Conservation (phyloP, 2,329 filamentous ascomycete species). For the Colletotrichum sp. region DNA sequence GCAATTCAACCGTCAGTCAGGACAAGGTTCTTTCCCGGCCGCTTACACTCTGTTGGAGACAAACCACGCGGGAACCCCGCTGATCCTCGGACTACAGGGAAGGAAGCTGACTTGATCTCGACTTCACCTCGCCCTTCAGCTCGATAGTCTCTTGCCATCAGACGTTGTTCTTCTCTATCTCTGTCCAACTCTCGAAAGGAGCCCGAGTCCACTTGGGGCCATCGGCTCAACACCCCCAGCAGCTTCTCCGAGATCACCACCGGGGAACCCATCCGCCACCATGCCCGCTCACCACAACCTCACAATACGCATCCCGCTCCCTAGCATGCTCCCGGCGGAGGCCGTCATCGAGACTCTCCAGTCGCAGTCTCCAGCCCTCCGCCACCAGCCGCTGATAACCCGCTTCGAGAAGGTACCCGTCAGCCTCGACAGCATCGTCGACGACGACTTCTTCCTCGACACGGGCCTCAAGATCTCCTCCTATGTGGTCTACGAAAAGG, state of each 20-base stretch:
- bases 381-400: conserved; percentile 41
- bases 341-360: conserved; percentile 44
- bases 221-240: neutral
- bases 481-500: conserved; percentile 34
- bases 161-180: neutral
- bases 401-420: conserved; percentile 38
- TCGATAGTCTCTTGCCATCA: neutral
- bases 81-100: conserved; percentile 7
- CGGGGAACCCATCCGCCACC: neutral
- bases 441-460: conserved; percentile 46
- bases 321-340: conserved; percentile 38
- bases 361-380: conserved; percentile 44
- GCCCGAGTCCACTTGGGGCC: neutral
- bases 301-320: conserved; percentile 46
- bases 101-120: conserved; percentile 2
- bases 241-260: neutral
- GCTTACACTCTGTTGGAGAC: neutral
- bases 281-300: conserved; percentile 34
- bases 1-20: neutral
- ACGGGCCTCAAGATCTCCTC: conserved; percentile 36
- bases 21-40: neutral
- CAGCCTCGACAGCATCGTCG: conserved; percentile 34
- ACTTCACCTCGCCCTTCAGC: neutral
- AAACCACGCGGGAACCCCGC: neutral
- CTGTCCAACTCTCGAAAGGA: neutral